phyloP scores from a whole-genome alignment of 345 rosid genomes.

The Bruguiera parviflora region DNA sequence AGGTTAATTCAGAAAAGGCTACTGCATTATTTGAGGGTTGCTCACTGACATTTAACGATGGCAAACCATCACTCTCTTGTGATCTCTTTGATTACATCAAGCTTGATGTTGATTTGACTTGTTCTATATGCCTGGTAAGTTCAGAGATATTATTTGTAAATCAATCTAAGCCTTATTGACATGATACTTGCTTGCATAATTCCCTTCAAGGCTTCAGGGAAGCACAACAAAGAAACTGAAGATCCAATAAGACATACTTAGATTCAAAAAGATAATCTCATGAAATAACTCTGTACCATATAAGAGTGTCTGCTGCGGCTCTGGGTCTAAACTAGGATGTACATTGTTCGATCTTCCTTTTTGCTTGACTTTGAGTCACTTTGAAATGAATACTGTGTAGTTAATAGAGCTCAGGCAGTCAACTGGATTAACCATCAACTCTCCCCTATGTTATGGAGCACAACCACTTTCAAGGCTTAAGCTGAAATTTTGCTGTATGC shows the following conservation, averaged over 20 bases:
- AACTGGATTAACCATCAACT: neutral
- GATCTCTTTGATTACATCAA: conserved; percentile 74
- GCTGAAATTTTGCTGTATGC: too few species aligned
- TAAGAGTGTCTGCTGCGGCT: neutral
- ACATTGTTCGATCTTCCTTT: neutral
- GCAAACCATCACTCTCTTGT: conserved; percentile 71
- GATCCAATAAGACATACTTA: too few species aligned
- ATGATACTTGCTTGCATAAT: neutral
- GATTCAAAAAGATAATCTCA: neutral
- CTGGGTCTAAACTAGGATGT: neutral
- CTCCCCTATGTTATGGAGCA: neutral
- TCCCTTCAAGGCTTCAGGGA: neutral
- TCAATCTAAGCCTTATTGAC: neutral
- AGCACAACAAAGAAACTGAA: neutral
- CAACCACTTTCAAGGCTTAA: too few species aligned
- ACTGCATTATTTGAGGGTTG: conserved; percentile 67
- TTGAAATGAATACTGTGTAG: too few species aligned
- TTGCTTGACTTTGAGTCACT: neutral
- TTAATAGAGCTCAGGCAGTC: neutral
- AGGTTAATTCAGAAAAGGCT: conserved; percentile 35
- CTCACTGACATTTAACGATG: conserved; percentile 52
- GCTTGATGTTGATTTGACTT: conserved; percentile 79
- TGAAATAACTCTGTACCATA: neutral
- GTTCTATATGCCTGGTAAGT: conserved; percentile 94
- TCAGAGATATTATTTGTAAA: neutral